Evolutionary conservation across 495 filamentous ascomycete species (phyloP).

Genomic region (Chaetomium fimeti): DNA sequence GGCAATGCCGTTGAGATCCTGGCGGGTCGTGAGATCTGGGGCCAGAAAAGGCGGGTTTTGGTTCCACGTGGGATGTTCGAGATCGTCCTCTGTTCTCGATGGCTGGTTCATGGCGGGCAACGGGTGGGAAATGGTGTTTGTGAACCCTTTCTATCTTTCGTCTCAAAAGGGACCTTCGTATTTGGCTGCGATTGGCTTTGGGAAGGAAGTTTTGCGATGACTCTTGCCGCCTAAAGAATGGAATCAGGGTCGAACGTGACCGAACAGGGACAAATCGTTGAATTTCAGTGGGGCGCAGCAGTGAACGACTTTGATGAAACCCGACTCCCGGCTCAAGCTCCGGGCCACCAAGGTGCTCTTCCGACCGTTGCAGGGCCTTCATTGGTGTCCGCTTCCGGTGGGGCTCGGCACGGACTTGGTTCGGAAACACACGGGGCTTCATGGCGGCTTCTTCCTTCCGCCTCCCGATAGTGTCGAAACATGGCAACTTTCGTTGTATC

Average conservation of each 20-base stretch:
- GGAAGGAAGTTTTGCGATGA: neutral
- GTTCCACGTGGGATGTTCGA: slow-evolving; percentile 56
- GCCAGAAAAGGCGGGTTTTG: slow-evolving; percentile 58
- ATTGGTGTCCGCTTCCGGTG: neutral
- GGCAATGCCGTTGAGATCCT: slow-evolving; percentile 62
- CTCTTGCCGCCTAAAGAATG: neutral
- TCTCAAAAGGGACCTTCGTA: neutral
- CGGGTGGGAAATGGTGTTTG: neutral
- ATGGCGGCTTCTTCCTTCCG: neutral
- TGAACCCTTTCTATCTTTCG: neutral
- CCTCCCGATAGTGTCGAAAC: neutral
- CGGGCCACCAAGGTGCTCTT: slow-evolving; percentile 1
- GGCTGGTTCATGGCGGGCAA: slow-evolving; percentile 59
- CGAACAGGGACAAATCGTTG: slow-evolving; percentile 9
- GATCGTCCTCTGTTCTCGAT: slow-evolving; percentile 59
- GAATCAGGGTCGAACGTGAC: slow-evolving; percentile 8
- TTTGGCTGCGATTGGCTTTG: neutral
- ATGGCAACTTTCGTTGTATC: neutral
- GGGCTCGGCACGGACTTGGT: neutral
- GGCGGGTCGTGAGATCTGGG: slow-evolving; percentile 59
- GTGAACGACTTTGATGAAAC: slow-evolving; percentile 10
- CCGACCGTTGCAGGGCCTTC: neutral
- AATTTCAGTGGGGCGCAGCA: slow-evolving; percentile 5
- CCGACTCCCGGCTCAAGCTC: neutral
- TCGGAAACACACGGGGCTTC: slow-evolving; percentile 2